Evolutionary conservation across 2,329 filamentous ascomycete genomes (phyloP), one percentile per base, ranked within the genome.

Genomic region (Pseudofabraea citricarpa): DNA sequence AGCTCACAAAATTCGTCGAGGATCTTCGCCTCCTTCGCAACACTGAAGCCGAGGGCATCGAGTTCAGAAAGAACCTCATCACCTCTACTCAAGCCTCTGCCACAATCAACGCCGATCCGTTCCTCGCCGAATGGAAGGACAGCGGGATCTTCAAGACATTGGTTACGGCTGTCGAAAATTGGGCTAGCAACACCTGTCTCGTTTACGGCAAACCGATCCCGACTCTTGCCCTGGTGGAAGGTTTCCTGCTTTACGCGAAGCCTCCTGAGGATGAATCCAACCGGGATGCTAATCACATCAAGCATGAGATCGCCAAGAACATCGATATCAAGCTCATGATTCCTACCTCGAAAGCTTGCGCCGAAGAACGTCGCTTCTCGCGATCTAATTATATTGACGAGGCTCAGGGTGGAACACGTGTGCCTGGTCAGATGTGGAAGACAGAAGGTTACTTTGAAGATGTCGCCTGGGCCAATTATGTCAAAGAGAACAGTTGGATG

Each of bases 351-450:
- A 52, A 48, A 22, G 26, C 21, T 0, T 35, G 31, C 2, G 54
- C 52, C 1, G 50, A 45, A 22, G 8, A 38, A 3, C 40, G 53
- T 13, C 45, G 55, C 12, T 44, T 58, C 24, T 9, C 8, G 2
- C 20, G 52, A 15, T 5, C 12, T 2, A 13, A 31, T 3, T 58
- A 56, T 35, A 26, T 44, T 1, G 55, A 58, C 7, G 20, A 37
- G 8, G 52, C 52, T 10, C 16, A 29, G 8, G 43, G 56, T 18
- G 3, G 27, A 16, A 49, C 50, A 3, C n/a, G n/a, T n/a, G n/a
- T n/a, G n/a, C n/a, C n/a, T n/a, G 58, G 57, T 1, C 45, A 61
- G 39, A 44, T 54, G 45, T 58, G 54, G 58, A 59, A 59, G 49
- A 51, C 43, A 2, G 47, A 53, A 27, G 58, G 51, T 10, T 61